Evolutionary conservation across 1,139 yeast genomes (phyloP), one percentile per base, ranked within the genome.

Genomic region (Magnusiomyces ingens): DNA sequence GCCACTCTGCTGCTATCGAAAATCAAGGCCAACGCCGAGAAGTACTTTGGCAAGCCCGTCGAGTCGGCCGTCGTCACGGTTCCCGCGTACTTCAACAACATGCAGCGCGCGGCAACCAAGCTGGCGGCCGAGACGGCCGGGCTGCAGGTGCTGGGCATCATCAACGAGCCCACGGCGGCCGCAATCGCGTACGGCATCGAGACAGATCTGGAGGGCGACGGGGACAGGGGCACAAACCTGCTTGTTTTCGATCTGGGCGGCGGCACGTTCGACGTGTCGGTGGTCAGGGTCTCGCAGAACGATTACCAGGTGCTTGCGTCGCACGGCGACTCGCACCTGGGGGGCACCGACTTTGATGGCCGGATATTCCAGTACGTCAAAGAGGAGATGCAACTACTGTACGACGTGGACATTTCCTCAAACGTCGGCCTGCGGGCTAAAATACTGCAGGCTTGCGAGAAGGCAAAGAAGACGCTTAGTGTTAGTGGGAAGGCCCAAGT

Each of bases 101-200:
- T 97, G 56, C 98, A 91, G 77, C 85, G 97, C 78, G 97, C 90
- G 74, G 98, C 98, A 58, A 90, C 98, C 60, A 91, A 91, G 78
- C 97, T 90, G 72, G 96, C 97, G 53, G 97, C 97, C 77, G 79
- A 88, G 58, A 91, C 91, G 78, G 95, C 97, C 48, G 98, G 97
- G 64, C 80, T 91, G 68, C 89, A 86, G 66, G 95, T 90, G 56
- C 79, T 90, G 69, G 85, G 97, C 77, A 90, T 90, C 68, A 95
- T 90, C 63, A 90, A 91, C 72, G 98, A 90, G 77, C 98, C 98
- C 60, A 91, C 98, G 55, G 98, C 98, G 51, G 97, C 98, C 59
- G 97, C 97, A 55, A 89, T 91, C 72, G 98, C 98, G 58, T 91
- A 90, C 75, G 98, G 98, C 38, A 17, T 26, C 4, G 32, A 26